Percentiles rank a stretch among this genome's conserved stretches.
These are phyloP conservation scores for Arabidopsis lyrata DNA, from an alignment of 441 rosid genomes.

Conservation along the genomic window DNA sequence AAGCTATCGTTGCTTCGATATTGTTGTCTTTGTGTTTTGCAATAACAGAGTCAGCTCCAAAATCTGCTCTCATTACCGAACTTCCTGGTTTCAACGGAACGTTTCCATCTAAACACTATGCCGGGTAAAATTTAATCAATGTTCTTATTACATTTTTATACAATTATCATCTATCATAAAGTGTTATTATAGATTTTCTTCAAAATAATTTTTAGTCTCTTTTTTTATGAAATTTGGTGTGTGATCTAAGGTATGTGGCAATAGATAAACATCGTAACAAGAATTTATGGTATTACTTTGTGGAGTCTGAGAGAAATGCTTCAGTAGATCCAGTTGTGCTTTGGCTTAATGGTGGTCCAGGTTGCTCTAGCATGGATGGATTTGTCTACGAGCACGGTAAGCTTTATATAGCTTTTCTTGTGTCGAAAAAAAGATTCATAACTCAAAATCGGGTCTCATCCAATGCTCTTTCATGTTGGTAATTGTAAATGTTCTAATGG, in stretches of 20 bases:
- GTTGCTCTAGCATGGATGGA: conserved; percentile 76
- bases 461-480: background rate
- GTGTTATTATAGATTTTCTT: background rate
- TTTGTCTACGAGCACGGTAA: conserved; percentile 74
- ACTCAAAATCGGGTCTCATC: background rate
- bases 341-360: conserved; percentile 84
- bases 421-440: background rate
- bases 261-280: conserved; percentile 57
- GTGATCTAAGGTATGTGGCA: conserved; percentile 65
- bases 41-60: conserved; percentile 58
- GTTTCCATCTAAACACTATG: conserved; percentile 84
- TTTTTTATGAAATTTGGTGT: conserved; percentile 1
- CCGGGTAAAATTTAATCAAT: conserved; percentile 59
- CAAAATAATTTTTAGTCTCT: background rate
- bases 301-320: conserved; percentile 61
- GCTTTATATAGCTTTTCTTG: background rate
- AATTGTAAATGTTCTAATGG: too few relatives aligned
- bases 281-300: conserved; percentile 66
- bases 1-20: conserved; percentile 33
- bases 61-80: conserved; percentile 59
- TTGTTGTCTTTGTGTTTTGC: conserved; percentile 31
- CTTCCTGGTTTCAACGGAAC: conserved; percentile 75
- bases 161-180: background rate
- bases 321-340: conserved; percentile 66
- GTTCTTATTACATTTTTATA: background rate